A percentile compares a stretch with the other conserved stretches of the same genome.
These are phyloP conservation scores for Pachysandra terminalis DNA, from an alignment of 164 flowering plant species.

Conservation along the genomic window DNA sequence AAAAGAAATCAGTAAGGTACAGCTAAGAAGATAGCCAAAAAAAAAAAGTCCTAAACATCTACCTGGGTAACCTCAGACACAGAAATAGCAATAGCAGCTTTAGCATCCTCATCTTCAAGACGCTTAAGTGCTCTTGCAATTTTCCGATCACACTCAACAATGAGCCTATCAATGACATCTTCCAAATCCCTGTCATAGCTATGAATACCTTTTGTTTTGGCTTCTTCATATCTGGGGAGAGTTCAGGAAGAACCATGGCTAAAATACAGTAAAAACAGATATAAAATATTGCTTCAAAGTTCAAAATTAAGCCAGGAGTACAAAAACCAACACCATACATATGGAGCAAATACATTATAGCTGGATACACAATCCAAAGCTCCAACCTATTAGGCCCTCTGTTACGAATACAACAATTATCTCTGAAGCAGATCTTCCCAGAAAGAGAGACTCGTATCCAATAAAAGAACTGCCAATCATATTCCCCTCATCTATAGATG, in stretches of 20 bases:
- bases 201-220: constrained; percentile 68
- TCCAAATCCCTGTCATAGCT: constrained; percentile 93
- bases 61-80: constrained; percentile 96
- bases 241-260: constrained; percentile 22
- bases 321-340: too few species aligned
- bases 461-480: too few species aligned
- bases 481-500: too few species aligned
- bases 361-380: too few species aligned
- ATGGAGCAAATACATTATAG: too few species aligned
- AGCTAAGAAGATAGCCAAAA: not conserved
- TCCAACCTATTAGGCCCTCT: too few species aligned
- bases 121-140: constrained; percentile 92
- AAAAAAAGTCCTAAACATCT: not conserved
- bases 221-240: constrained; percentile 74
- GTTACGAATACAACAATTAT: too few species aligned
- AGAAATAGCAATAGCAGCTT: constrained; percentile 97
- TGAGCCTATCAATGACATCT: constrained; percentile 91
- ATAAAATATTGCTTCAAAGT: too few species aligned
- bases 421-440: too few species aligned
- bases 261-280: too few species aligned
- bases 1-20: too few species aligned
- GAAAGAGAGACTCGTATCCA: too few species aligned
- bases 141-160: constrained; percentile 95
- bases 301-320: not conserved
- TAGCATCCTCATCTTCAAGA: constrained; percentile 94